These are phyloP conservation scores for Mimosa pudica DNA, from an alignment of 306 rosid species.

Conservation along the genomic window DNA sequence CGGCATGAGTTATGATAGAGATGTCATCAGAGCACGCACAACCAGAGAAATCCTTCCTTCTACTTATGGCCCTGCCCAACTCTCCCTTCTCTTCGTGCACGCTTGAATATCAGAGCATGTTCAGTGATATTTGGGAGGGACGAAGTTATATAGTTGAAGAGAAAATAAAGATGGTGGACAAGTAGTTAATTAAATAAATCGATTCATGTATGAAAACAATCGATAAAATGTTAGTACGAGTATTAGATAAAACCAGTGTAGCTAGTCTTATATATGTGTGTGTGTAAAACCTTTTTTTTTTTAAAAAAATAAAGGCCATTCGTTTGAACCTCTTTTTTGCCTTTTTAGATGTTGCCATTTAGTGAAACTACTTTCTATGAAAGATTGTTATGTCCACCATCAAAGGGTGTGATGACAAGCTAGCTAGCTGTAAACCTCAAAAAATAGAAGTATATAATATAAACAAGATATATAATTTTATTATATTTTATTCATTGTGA, in stretches of 20 bases:
- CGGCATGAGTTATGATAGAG: not conserved
- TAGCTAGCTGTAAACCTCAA: not conserved
- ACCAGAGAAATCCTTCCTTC: not conserved
- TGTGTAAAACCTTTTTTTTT: not conserved
- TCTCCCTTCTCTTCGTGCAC: not conserved
- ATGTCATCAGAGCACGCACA: not conserved
- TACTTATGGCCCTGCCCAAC: not conserved
- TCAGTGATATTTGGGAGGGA: not conserved
- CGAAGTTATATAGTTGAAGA: not conserved
- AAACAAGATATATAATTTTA: too few relatives aligned
- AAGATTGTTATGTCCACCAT: not conserved
- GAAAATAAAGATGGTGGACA: not conserved
- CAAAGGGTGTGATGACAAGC: not conserved
- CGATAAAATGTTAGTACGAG: not conserved
- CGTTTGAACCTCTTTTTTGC: not conserved
- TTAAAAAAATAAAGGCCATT: not conserved
- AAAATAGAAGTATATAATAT: not conserved
- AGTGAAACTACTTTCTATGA: not conserved
- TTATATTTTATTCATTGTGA: not conserved
- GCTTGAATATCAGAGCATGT: not conserved
- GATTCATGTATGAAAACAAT: too few relatives aligned
- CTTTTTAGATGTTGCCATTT: not conserved
- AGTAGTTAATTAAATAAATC: not conserved
- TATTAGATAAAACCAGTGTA: not conserved
- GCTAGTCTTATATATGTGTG: not conserved